Evolutionary conservation across 1,139 yeast species (phyloP), one percentile per base, ranked within the genome.

Genomic region (Yamadazyma trypodendri): DNA sequence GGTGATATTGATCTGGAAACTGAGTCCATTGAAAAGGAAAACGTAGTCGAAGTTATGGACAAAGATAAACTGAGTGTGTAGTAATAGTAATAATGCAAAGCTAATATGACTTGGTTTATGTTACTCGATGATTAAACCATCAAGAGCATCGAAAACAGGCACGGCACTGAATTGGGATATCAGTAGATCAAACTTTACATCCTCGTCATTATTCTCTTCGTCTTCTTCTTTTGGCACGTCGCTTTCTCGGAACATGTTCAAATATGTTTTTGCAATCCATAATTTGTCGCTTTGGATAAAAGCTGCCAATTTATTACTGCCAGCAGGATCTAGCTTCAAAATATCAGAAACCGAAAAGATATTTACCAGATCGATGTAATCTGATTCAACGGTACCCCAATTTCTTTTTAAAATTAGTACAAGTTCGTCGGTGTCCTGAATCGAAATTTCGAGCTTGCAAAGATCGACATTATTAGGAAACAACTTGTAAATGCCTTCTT

Each of bases 1-100:
- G 81, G 82, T 49, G 68, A 61, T 35, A 56, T 52, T 34, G 35
- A 47, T 11, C 48, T 49, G 23, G 46, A 41, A 4, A 14, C 37
- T 24, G 56, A 50, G 6, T 38, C 36, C 9, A 46, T 43, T 32
- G 49, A 37, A 15, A 28, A 40, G 28, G 36, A 42, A 18, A 31
- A 33, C 25, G 32, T 41, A 14, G 17, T 21, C 16, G 44, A 38
- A 23, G 27, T 32, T n/a, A 9, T 14, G 14, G 23, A n/a, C 24
- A 34, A 36, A 21, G 36, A 35, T 21, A 32, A 39, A 24, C 5
- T 18, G 21, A 18, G 21, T 18, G 21, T 18, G 8, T 18, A 18
- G 8, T 18, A 18, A 18, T 18, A 18, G 21, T 18, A 18, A 18
- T 18, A 18, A 18, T 18, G n/a, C n/a, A n/a, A n/a, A n/a, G n/a